Evolutionary conservation across 148 eudicot species (phyloP).

Genomic region (Rheum nobile): DNA sequence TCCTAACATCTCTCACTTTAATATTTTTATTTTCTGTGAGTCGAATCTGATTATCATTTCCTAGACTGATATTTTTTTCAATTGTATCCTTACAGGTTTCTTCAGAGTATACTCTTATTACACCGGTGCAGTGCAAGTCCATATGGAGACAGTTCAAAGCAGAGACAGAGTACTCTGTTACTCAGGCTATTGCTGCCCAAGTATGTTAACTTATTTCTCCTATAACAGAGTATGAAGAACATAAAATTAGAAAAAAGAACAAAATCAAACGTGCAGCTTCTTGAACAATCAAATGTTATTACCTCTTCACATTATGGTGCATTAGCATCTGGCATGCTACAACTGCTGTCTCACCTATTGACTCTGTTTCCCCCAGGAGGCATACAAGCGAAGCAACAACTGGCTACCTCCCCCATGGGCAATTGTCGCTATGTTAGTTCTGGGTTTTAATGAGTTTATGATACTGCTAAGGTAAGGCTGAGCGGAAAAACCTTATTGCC

Average conservation of each 20-base stretch:
- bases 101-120: background rate
- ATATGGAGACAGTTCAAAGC: conserved; percentile 3
- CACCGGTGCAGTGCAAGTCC: conserved; percentile 2
- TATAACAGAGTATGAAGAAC: background rate
- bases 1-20: background rate
- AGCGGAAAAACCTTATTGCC: background rate
- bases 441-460: conserved; percentile 44
- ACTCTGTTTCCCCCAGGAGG: conserved; percentile 7
- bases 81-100: background rate
- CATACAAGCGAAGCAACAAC: conserved; percentile 27
- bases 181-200: conserved; percentile 1
- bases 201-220: background rate
- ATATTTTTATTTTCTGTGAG: background rate
- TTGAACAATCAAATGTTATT: background rate
- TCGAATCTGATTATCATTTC: background rate
- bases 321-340: too few species aligned
- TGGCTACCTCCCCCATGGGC: conserved; percentile 47
- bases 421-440: conserved; percentile 32
- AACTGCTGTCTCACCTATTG: background rate
- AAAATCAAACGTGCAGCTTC: background rate
- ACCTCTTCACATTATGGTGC: background rate
- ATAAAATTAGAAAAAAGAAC: background rate
- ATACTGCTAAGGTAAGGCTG: conserved; percentile 26
- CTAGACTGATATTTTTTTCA: background rate
- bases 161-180: background rate